Conservation (phyloP, 495 filamentous ascomycete species). For the Aspergillus campestris region DNA sequence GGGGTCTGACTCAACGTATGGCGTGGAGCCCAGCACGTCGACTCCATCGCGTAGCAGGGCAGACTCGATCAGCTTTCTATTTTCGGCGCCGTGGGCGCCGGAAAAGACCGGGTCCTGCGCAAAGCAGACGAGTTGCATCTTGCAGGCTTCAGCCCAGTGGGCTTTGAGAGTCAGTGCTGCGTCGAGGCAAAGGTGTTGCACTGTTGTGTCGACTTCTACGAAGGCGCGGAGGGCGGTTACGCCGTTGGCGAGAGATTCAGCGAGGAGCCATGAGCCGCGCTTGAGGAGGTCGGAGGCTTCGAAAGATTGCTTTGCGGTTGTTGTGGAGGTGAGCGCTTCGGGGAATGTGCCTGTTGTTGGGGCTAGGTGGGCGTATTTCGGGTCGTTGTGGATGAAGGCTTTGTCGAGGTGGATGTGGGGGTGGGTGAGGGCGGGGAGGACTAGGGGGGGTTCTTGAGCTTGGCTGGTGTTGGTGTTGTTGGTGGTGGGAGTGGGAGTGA, state of each 20-base stretch:
- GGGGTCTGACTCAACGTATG: slow-evolving; percentile 55
- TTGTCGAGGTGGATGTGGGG: slow-evolving; percentile 75
- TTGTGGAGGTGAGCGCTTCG: slow-evolving; percentile 57
- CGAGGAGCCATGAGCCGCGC: slow-evolving; percentile 57
- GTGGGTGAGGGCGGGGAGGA: slow-evolving; percentile 55
- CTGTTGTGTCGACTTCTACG: slow-evolving; percentile 62
- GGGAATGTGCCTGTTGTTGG: slow-evolving; percentile 52
- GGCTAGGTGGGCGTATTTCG: slow-evolving; percentile 50
- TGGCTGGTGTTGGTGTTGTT: not conserved
- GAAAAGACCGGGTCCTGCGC: slow-evolving; percentile 66
- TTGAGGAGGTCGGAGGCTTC: slow-evolving; percentile 48
- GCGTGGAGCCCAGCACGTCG: slow-evolving; percentile 59
- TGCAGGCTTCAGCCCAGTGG: slow-evolving; percentile 44
- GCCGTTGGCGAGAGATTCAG: slow-evolving; percentile 56
- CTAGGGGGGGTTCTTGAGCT: slow-evolving; percentile 9
- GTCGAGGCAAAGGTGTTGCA: slow-evolving; percentile 48
- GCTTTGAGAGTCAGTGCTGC: slow-evolving; percentile 50
- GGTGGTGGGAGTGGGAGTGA: slow-evolving; percentile 17
- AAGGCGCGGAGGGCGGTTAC: slow-evolving; percentile 68
- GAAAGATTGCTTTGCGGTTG: slow-evolving; percentile 54
- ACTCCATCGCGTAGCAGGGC: slow-evolving; percentile 37
- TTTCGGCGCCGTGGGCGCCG: slow-evolving; percentile 36
- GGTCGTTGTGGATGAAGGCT: slow-evolving; percentile 53
- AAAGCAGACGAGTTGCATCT: slow-evolving; percentile 65
- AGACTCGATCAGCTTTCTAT: slow-evolving; percentile 37